Conservation (phyloP, 2,329 filamentous ascomycete species). For the Verticillium dahliae region DNA sequence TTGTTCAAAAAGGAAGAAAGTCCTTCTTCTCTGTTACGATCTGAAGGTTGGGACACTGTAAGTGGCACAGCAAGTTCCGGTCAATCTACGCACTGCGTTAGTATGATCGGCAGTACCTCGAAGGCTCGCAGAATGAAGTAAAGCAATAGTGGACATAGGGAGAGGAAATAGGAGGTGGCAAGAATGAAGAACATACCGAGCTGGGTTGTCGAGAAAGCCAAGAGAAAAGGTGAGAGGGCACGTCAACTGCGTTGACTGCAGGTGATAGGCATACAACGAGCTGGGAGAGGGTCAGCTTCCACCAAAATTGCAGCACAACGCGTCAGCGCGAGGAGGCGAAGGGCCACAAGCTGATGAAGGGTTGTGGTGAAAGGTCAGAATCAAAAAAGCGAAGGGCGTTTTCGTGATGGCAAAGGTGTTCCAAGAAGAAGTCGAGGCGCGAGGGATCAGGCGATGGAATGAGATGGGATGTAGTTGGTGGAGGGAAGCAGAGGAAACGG, state of each 20-base stretch:
- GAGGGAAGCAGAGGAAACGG: neutral
- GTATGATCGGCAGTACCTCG: too few relatives aligned
- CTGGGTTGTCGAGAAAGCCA: neutral
- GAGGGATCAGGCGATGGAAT: neutral
- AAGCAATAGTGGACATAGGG: too few relatives aligned
- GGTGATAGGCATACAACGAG: neutral
- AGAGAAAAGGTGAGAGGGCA: neutral
- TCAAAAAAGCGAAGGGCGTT: neutral
- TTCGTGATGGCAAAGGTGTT: slow-evolving; percentile 6
- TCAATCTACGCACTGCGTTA: too few relatives aligned
- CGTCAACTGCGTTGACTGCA: neutral
- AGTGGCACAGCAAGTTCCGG: too few relatives aligned
- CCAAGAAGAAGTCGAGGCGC: slow-evolving; percentile 3
- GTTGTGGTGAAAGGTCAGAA: neutral
- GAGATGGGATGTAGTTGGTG: neutral
- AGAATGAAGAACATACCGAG: neutral
- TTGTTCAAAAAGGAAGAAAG: neutral
- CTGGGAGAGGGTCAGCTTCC: neutral
- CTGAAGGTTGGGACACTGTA: too few relatives aligned
- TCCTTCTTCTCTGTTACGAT: too few relatives aligned
- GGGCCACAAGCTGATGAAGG: neutral
- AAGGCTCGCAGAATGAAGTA: too few relatives aligned
- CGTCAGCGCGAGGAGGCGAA: neutral
- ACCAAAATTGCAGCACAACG: neutral
- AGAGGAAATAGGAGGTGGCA: neutral